A percentile compares a stretch with the other conserved stretches of the same genome.
These are phyloP conservation scores for Austroboletus eburneus DNA, from an alignment of 768 basidiomycete genomes.

Conservation along the genomic window DNA sequence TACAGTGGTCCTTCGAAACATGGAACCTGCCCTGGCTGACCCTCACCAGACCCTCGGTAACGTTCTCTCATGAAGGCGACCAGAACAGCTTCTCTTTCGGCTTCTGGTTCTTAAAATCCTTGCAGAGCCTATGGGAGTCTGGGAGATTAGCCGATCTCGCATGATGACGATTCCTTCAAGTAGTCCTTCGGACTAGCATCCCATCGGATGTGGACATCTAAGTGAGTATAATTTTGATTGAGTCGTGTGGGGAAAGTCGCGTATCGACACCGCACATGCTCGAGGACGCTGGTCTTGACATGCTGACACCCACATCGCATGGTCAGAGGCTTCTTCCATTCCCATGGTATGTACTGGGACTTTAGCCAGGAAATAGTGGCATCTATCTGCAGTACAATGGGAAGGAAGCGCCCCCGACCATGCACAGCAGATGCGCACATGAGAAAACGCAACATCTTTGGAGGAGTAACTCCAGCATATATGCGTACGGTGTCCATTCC, in stretches of 20 bases:
- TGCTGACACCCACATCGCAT: slow-evolving; percentile 27
- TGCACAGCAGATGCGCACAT: slow-evolving; percentile 26
- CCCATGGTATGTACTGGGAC: slow-evolving; percentile 50
- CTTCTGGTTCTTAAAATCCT: slow-evolving; percentile 1
- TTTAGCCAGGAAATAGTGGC: slow-evolving; percentile 28
- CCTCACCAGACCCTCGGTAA: neutral
- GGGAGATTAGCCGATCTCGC: slow-evolving; percentile 1
- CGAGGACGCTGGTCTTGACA: slow-evolving; percentile 21
- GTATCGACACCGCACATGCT: neutral
- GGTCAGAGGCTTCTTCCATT: slow-evolving; percentile 50
- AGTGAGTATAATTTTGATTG: slow-evolving; percentile 3
- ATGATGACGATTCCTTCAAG: neutral
- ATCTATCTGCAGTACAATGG: slow-evolving; percentile 33
- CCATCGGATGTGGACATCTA: neutral
- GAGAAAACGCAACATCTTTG: slow-evolving; percentile 16
- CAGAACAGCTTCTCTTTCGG: neutral
- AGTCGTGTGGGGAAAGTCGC: neutral
- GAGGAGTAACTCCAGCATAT: neutral
- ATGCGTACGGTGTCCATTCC: neutral
- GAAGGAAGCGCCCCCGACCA: slow-evolving; percentile 36
- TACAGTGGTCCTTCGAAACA: neutral
- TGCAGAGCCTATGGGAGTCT: neutral
- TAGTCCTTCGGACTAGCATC: slow-evolving; percentile 9
- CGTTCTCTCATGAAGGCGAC: neutral
- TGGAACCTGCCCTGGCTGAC: neutral